Evolutionary conservation across 345 rosid genomes (phyloP).

Genomic region (Arabis alpina): DNA sequence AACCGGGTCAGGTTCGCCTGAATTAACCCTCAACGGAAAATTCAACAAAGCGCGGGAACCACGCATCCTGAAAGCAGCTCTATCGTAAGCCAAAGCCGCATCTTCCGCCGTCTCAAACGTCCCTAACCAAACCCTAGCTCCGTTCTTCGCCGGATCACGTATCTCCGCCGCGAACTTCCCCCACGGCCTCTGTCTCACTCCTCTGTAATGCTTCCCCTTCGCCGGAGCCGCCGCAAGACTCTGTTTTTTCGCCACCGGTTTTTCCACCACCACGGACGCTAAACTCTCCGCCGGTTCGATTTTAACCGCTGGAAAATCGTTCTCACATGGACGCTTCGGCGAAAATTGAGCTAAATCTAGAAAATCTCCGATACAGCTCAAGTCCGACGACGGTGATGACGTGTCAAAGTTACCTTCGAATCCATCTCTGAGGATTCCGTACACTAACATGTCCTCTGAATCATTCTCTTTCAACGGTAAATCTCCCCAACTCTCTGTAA

Average conservation of each 20-base stretch:
- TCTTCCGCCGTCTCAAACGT: conserved; percentile 98
- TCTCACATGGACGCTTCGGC: background rate
- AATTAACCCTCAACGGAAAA: conserved; percentile 84
- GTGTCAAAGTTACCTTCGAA: conserved; percentile 52
- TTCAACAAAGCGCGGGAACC: conserved; percentile 92
- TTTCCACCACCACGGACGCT: background rate
- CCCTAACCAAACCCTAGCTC: conserved; percentile 98
- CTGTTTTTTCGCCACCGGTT: conserved; percentile 8
- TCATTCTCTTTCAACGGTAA: conserved; percentile 79
- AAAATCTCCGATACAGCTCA: conserved; percentile 36
- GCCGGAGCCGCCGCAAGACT: conserved; percentile 39
- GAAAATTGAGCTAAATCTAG: background rate
- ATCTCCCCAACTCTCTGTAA: conserved; percentile 84
- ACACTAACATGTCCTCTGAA: conserved; percentile 84
- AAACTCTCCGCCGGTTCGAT: conserved; percentile 28
- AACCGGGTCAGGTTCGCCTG: conserved; percentile 94
- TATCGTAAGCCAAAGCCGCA: conserved; percentile 94
- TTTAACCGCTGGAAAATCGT: conserved; percentile 42
- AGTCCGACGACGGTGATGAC: conserved; percentile 49
- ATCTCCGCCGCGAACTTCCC: conserved; percentile 99
- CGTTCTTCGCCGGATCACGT: conserved; percentile 94
- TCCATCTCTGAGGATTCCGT: conserved; percentile 70
- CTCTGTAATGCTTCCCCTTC: conserved; percentile 86
- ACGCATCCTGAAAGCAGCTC: conserved; percentile 93
- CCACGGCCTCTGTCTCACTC: conserved; percentile 98